A percentile compares a stretch with the other conserved stretches of the same genome.
phyloP scores from a whole-genome alignment of 805 yeast genomes.

The Ogataea sp. region DNA sequence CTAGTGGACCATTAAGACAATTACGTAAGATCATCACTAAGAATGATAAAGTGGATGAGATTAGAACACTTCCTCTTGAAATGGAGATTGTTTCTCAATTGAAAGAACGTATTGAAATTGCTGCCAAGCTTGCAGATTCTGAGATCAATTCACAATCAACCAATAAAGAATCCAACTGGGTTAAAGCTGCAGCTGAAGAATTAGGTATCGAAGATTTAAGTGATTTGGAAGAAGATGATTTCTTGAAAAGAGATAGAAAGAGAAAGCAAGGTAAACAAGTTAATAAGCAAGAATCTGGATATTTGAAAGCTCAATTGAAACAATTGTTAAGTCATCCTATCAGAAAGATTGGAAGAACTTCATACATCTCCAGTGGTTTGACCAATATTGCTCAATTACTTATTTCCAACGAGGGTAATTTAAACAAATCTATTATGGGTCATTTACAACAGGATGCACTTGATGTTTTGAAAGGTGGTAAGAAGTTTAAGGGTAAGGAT shows the following conservation, averaged over 20 bases:
- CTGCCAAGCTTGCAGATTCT: slow-evolving; percentile 71
- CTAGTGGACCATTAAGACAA: slow-evolving; percentile 78
- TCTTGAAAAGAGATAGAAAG: slow-evolving; percentile 53
- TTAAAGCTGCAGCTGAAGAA: slow-evolving; percentile 87
- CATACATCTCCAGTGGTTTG: slow-evolving; percentile 74
- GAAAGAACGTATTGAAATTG: slow-evolving; percentile 57
- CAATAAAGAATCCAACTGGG: slow-evolving; percentile 71
- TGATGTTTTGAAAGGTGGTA: slow-evolving; percentile 38
- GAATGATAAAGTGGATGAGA: slow-evolving; percentile 36
- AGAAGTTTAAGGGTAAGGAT: slow-evolving; percentile 8
- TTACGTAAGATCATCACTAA: slow-evolving; percentile 47
- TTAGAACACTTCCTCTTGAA: slow-evolving; percentile 70
- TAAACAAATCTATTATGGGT: slow-evolving; percentile 65
- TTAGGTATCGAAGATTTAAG: slow-evolving; percentile 69
- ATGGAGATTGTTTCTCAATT: slow-evolving; percentile 63
- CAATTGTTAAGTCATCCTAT: slow-evolving; percentile 44
- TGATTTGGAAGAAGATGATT: slow-evolving; percentile 66
- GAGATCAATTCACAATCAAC: slow-evolving; percentile 45
- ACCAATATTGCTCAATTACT: slow-evolving; percentile 72
- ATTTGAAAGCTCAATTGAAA: slow-evolving; percentile 43
- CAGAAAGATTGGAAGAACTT: slow-evolving; percentile 56
- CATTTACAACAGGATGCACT: slow-evolving; percentile 61
- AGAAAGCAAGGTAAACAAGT: slow-evolving; percentile 46
- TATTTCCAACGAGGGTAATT: slow-evolving; percentile 31
- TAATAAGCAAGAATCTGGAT: slow-evolving; percentile 39